A percentile compares a stretch with the other conserved stretches of the same genome.
Conservation (phyloP, 345 rosid genomes). For the Eucalyptus decipiens region DNA sequence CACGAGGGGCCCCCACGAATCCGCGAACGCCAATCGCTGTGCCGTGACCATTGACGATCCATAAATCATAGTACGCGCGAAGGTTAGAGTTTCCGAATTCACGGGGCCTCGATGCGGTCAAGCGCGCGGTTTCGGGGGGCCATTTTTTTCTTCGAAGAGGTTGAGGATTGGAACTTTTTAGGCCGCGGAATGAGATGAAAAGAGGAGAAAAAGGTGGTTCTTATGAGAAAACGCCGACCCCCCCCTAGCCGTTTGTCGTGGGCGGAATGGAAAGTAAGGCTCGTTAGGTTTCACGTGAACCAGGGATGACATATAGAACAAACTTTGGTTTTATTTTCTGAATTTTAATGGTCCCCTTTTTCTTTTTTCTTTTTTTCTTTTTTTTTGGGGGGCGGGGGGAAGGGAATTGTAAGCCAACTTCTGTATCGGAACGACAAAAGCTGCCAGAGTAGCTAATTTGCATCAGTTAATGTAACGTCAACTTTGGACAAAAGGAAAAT, state of each 20-base stretch:
- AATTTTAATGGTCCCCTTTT: not conserved
- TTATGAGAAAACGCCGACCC: not conserved
- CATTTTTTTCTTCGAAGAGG: not conserved
- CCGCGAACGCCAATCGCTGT: not conserved
- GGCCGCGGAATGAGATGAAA: not conserved
- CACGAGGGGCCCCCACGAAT: not conserved
- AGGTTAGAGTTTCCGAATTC: fast-evolving
- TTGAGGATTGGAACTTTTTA: not conserved
- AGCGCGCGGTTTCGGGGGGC: not conserved
- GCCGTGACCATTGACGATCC: not conserved
- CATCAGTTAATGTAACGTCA: not conserved
- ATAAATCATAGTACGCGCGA: not conserved
- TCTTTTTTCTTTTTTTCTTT: fast-evolving
- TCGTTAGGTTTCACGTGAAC: not conserved
- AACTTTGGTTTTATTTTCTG: not conserved
- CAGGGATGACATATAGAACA: not conserved
- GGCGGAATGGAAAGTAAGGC: not conserved
- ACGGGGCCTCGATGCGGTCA: not conserved
- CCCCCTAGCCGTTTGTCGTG: not conserved
- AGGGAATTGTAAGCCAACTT: not conserved
- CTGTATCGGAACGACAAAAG: not conserved
- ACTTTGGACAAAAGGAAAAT: not conserved
- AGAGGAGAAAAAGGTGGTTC: not conserved
- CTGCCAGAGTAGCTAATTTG: not conserved
- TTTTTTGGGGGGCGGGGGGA: not conserved